Evolutionary conservation across 2,329 filamentous ascomycete genomes (phyloP), one percentile per base, ranked within the genome.

Genomic region (Emmonsia crescens): DNA sequence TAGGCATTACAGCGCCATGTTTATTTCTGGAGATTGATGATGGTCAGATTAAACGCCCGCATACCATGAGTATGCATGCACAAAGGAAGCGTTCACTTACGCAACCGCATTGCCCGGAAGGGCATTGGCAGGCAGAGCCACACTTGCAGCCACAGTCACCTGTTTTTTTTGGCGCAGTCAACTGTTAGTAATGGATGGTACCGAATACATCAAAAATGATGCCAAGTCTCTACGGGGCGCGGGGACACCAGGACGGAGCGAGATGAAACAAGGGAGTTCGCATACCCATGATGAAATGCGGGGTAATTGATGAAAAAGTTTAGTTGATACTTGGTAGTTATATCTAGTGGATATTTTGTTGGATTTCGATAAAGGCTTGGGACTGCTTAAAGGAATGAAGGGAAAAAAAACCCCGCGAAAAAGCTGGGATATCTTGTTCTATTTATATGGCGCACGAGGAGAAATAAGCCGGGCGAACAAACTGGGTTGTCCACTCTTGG

Each of bases 81-180:
- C 21, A 38, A 3, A 8, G 49, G 12, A 55, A 27, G 21, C n/a
- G 19, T 16, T 42, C 31, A 52, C 59, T 31, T 54, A 60, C 59
- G 49, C 59, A 60, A 24, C 2, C 36, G 59, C 59, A 60, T n/a
- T 52, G 38, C 1, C 59, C 59, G 3, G 48, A 54, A 12, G 59
- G 59, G 36, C 59, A 60, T 6, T 31, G n/a, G 48, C 59, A 60
- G 12, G 48, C 10, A 54, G 59, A 55, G 48, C 59, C 59, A 55
- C 59, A 60, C 36, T 12, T 36, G 36, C 59, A 60, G 46, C 59
- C 59, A 55, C 59, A 60, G 36, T 60, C 59, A 46, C 59, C 59
- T 60, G 33, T 44, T 55, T 36, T 21, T 19, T 36, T 19, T 10
- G 0, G 9, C 33, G 6, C 40, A 36, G 8, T 9, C 8, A 46